Evolutionary conservation across 176 grass and related monocot genomes (phyloP).

Genomic region (Hordeum marinum): DNA sequence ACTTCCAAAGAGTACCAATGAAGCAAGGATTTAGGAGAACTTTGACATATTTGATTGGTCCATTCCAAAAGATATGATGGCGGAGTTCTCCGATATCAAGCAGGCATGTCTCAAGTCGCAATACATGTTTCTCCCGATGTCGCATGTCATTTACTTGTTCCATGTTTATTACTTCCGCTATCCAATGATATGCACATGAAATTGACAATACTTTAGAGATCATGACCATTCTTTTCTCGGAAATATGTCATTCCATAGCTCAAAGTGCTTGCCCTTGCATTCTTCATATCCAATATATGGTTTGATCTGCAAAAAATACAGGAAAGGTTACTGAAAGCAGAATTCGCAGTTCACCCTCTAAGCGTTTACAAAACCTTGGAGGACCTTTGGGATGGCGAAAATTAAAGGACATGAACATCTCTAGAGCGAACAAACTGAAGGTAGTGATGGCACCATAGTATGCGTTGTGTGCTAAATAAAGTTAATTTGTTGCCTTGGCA

Average conservation of each 20-base stretch:
- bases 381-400: conserved; percentile 64
- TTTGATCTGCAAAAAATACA: conserved; percentile 10
- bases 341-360: conserved; percentile 16
- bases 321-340: conserved; percentile 21
- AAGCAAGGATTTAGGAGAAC: conserved; percentile 47
- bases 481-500: not conserved
- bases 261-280: not conserved
- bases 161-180: not conserved
- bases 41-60: conserved; percentile 43
- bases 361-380: conserved; percentile 45
- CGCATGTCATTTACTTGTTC: not conserved
- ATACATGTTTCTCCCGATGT: not conserved
- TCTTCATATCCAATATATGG: not conserved
- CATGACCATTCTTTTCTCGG: not conserved
- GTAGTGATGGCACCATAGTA: not conserved
- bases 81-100: conserved; percentile 34
- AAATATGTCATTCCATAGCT: too few relatives aligned
- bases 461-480: not conserved
- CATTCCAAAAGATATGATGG: conserved; percentile 42
- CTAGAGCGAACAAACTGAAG: not conserved
- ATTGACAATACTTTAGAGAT: not conserved
- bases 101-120: conserved; percentile 15
- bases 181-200: not conserved
- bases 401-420: conserved; percentile 1
- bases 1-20: conserved; percentile 42